Evolutionary conservation across 2,329 filamentous ascomycete species (phyloP).

Genomic region (Talaromyces rugulosus): DNA sequence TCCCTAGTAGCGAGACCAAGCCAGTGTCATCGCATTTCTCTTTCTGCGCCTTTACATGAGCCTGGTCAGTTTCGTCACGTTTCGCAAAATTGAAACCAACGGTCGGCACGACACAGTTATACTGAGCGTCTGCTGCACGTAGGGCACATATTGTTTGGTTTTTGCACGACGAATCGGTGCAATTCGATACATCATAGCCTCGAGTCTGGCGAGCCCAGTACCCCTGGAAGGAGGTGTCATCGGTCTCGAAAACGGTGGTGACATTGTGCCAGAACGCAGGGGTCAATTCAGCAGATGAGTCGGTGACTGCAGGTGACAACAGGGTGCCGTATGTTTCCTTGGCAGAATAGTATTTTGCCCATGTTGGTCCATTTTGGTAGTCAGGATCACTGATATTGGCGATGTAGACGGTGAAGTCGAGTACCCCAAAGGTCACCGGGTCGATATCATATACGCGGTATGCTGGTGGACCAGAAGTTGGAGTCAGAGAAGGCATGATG

Average conservation of each 20-base stretch:
- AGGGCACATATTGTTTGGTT: conserved; percentile 49
- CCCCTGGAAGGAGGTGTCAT: conserved; percentile 42
- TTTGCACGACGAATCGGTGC: conserved; percentile 40
- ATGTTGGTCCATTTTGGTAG: conserved; percentile 48
- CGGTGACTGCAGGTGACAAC: conserved; percentile 39
- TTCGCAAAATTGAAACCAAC: conserved; percentile 34
- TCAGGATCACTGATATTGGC: conserved; percentile 47
- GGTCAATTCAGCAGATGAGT: conserved; percentile 44
- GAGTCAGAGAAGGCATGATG: conserved; percentile 52
- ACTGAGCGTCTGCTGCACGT: conserved; percentile 49
- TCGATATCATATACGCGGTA: conserved; percentile 59
- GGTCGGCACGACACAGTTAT: conserved; percentile 46
- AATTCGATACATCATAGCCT: conserved; percentile 41
- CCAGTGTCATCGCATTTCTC: conserved; percentile 24
- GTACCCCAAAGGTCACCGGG: conserved; percentile 52
- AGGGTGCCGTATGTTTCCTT: conserved; percentile 51
- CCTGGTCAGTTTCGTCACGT: conserved; percentile 14
- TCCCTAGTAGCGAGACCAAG: conserved; percentile 19
- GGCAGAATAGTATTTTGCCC: conserved; percentile 55
- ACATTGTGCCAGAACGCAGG: conserved; percentile 59
- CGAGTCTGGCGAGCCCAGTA: conserved; percentile 49
- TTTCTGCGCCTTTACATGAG: neutral
- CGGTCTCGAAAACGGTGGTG: conserved; percentile 45
- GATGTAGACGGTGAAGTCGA: conserved; percentile 53
- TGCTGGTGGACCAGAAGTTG: conserved; percentile 52